Evolutionary conservation across 2,329 filamentous ascomycete species (phyloP).

Genomic region (Davidsoniella virescens): DNA sequence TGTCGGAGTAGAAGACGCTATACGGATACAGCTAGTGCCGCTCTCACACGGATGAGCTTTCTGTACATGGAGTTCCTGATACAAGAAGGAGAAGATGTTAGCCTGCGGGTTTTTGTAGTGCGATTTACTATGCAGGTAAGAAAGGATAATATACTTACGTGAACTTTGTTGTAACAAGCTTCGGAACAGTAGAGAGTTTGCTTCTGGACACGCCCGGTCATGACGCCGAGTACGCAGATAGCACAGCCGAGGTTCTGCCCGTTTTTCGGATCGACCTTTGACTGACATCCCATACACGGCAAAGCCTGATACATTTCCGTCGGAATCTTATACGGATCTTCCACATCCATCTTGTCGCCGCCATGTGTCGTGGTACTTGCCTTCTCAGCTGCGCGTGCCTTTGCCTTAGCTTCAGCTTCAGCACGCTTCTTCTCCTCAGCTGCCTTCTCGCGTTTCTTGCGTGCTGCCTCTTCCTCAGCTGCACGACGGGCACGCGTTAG

Average conservation of each 20-base stretch:
- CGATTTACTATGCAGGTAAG: too few species aligned
- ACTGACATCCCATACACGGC: slow-evolving; percentile 24
- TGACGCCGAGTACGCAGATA: slow-evolving; percentile 27
- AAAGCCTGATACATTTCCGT: slow-evolving; percentile 24
- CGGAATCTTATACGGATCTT: slow-evolving; percentile 15
- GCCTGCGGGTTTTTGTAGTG: not conserved
- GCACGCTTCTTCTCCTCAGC: slow-evolving; percentile 21
- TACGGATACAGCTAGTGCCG: slow-evolving; percentile 11
- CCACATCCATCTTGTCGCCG: slow-evolving; percentile 1
- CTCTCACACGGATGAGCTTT: slow-evolving; percentile 12
- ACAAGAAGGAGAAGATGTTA: not conserved
- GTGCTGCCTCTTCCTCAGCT: slow-evolving; percentile 22
- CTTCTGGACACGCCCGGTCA: slow-evolving; percentile 22
- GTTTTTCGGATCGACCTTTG: slow-evolving; percentile 20
- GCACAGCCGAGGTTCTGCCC: slow-evolving; percentile 25
- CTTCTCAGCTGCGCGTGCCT: slow-evolving; percentile 16
- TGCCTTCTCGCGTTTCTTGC: slow-evolving; percentile 27
- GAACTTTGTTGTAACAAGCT: slow-evolving; percentile 24
- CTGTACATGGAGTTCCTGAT: slow-evolving; percentile 8
- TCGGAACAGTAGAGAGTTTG: slow-evolving; percentile 31
- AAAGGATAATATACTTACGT: slow-evolving; percentile 21
- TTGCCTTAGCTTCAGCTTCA: slow-evolving; percentile 11
- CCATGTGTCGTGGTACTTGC: not conserved
- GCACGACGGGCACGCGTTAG: slow-evolving; percentile 27
- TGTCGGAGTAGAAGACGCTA: slow-evolving; percentile 1